Evolutionary conservation across 2,329 filamentous ascomycete species (phyloP), one percentile per base, ranked within the genome.

Genomic region (Penicillium sp.): DNA sequence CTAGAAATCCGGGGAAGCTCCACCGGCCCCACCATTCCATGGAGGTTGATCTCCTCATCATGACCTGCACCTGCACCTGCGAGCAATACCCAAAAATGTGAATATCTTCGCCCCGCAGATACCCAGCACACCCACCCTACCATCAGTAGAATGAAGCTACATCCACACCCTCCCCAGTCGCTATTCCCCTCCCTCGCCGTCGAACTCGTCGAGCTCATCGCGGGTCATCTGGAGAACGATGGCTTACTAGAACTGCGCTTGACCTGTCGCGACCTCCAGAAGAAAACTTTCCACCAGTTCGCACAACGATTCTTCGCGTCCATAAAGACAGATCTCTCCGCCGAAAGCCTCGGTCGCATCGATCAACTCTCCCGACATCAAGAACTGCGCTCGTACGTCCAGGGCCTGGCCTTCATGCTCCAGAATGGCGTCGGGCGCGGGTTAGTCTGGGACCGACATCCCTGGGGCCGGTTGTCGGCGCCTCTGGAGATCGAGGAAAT

Each of bases 261-360:
- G 10, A 55, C 58, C 6, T 67, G 67, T 50, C 60, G 59, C 4
- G 55, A 58, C 9, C 54, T 68, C 2, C 65, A 69, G 19, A 58
- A 43, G 35, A 68, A 67, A 46, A 69, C 66, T 1, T 68, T 69
- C n/a, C 58, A 67, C 47, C 57, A 62, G 22, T 68, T 68, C 46
- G 63, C 65, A 5, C 64, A 58, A 7, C 63, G 63, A 7, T 67
- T 61, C 54, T 67, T 69, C 27, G 58, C 63, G 1, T 59, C 61
- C 5, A 57, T 69, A 49, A 66, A 59, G 11, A 66, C 66, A 4
- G 65, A 69, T 39, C 57, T 69, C 3, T 69, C 67, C 2, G 51
- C 41, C 3, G 60, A 65, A 19, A 69, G 67, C 27, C 63, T 69
- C 9, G 46, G 3, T 37, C 61, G 60, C 4, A 62, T 69, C 22